Conservation (phyloP, 176 grass and related monocot species). For the maize (Zea mays) region DNA sequence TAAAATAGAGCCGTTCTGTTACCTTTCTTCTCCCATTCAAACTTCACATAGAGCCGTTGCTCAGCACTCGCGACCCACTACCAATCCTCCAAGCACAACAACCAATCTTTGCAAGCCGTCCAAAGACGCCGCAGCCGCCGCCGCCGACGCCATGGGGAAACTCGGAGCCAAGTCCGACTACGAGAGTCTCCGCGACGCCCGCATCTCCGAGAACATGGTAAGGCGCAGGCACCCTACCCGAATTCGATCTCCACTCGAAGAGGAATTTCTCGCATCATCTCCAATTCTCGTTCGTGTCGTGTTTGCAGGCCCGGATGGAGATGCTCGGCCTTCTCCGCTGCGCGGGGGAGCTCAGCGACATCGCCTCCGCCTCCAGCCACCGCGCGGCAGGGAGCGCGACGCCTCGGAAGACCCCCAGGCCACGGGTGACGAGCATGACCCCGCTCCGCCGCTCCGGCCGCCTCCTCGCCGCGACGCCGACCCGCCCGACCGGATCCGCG, state of each 20-base stretch:
- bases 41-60: not conserved
- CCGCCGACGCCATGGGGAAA: slow-evolving; percentile 40
- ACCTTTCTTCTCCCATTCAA: slow-evolving; percentile 13
- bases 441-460: slow-evolving; percentile 67
- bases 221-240: not conserved
- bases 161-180: slow-evolving; percentile 53
- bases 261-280: not conserved
- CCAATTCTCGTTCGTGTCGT: slow-evolving; percentile 9
- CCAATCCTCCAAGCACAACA: not conserved
- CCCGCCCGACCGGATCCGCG: not conserved
- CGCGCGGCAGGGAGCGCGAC: slow-evolving; percentile 29
- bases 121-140: not conserved
- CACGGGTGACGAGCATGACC: slow-evolving; percentile 50
- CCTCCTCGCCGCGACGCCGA: slow-evolving; percentile 19
- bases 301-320: slow-evolving; percentile 67
- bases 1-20: slow-evolving; percentile 1
- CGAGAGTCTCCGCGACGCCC: slow-evolving; percentile 66
- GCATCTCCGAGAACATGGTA: slow-evolving; percentile 80
- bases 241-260: slow-evolving; percentile 9
- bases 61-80: not conserved
- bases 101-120: slow-evolving; percentile 3
- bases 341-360: slow-evolving; percentile 52
- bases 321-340: slow-evolving; percentile 60
- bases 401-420: slow-evolving; percentile 36
- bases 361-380: slow-evolving; percentile 38